Percentiles rank a stretch among this genome's conserved stretches.
These are phyloP conservation scores for Trichodelitschia bisporula DNA, from an alignment of 495 filamentous ascomycete species.

Conservation along the genomic window DNA sequence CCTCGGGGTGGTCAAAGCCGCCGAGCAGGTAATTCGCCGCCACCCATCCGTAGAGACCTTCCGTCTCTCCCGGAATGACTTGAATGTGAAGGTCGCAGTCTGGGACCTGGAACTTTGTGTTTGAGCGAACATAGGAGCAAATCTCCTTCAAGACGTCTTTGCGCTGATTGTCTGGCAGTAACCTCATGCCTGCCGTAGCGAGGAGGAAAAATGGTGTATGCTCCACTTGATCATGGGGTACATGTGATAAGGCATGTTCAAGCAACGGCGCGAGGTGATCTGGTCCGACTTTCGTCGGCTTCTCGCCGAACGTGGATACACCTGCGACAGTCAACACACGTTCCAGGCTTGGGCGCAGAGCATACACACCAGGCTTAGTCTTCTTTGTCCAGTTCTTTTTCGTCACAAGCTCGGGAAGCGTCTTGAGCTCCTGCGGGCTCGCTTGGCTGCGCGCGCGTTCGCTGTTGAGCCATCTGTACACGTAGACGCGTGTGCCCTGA, in stretches of 20 bases:
- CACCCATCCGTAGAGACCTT: conserved; percentile 96
- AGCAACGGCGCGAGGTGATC: conserved; percentile 60
- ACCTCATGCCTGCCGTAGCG: conserved; percentile 88
- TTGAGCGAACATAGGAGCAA: conserved; percentile 56
- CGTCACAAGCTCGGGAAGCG: conserved; percentile 55
- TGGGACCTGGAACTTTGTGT: conserved; percentile 65
- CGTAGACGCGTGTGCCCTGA: conserved; percentile 70
- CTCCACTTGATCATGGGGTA: conserved; percentile 53
- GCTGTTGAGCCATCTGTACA: conserved; percentile 78
- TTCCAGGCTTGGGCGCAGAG: neutral
- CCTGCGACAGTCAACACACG: conserved; percentile 19
- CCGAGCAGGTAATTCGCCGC: conserved; percentile 92
- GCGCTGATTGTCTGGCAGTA: conserved; percentile 52
- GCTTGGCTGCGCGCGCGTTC: conserved; percentile 37
- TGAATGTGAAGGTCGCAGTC: conserved; percentile 83
- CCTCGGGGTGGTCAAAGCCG: conserved; percentile 63
- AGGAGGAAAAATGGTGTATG: conserved; percentile 86
- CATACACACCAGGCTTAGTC: conserved; percentile 33
- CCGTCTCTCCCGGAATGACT: conserved; percentile 89
- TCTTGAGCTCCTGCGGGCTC: conserved; percentile 31
- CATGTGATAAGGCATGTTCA: conserved; percentile 55
- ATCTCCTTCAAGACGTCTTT: conserved; percentile 47
- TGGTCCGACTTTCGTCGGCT: conserved; percentile 47
- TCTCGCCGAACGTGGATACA: conserved; percentile 70
- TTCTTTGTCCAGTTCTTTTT: conserved; percentile 83